Base-by-base conservation (phyloP, 805 yeast genomes). In the Candida ortonii region DNA sequence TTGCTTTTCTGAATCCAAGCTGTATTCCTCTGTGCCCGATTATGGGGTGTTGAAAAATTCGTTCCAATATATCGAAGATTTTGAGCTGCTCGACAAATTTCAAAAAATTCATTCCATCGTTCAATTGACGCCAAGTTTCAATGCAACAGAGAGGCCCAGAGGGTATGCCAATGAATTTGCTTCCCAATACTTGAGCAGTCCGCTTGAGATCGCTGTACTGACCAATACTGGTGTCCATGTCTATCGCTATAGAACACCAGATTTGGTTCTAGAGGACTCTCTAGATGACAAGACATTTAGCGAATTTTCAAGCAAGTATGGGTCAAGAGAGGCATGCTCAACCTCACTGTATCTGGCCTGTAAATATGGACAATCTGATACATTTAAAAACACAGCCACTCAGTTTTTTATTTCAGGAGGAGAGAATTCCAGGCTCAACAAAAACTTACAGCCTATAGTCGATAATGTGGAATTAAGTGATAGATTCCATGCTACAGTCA, bases 131-230 rank as follows among this genome's bases (percentile, higher is more conserved):
- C 78, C 84, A 11, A 64, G 79, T 2, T 81, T 81, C 68, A 73
- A 76, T 51, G 86, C 94, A 1, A 73, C 90, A 0, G 62, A 74
- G 26, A 76, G 76, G 28, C 95, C 95, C 14, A 76, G 69, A 47
- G 96, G 96, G 3, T 86, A 80, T 54, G 85, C 87, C 7, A 89
- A 90, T 55, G 79, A 79, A 39, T 78, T 85, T 59, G 95, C 96
- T 1, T 79, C 90, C 6, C 97, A 89, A 50, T 90, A 86, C 53
- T 73, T 79, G 12, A 61, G 73, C 13, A 67, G 70, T 13, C 78
- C 85, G 0, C 71, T 84, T 28, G 78, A 76, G 49, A 73, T 89
- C 52, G 96, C 95, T 1, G 78, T 90, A 1, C 65, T 93, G 50
- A 89, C 98, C 2, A 77, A 75, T 48, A 73, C 76, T 13, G 88